A percentile compares a stretch with the other conserved stretches of the same genome.
Evolutionary conservation across 2,329 filamentous ascomycete genomes (phyloP).

Genomic region (Samsoniella hepiali): DNA sequence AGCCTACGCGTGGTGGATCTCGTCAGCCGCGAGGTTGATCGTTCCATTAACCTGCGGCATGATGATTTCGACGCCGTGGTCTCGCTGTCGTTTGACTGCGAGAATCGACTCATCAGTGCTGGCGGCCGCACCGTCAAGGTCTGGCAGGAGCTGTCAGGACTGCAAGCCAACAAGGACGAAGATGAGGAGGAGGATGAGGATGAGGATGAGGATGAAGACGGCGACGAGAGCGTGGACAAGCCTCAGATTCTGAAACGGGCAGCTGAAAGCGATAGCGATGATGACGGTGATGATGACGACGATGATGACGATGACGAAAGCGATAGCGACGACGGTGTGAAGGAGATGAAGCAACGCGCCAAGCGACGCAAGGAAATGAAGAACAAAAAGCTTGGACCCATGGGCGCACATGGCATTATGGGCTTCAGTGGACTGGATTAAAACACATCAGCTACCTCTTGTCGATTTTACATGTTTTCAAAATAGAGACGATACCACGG

Average conservation of each 20-base stretch:
- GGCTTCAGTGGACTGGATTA: conserved; percentile 48
- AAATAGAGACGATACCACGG: conserved; percentile 14
- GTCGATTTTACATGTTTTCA: background rate
- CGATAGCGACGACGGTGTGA: conserved; percentile 30
- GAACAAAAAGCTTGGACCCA: conserved; percentile 43
- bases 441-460: background rate
- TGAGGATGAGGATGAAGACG: conserved; percentile 41
- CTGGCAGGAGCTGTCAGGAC: conserved; percentile 76
- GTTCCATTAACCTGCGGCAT: conserved; percentile 60
- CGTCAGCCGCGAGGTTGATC: conserved; percentile 67
- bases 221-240: conserved; percentile 29
- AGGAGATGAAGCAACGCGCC: conserved; percentile 43
- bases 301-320: conserved; percentile 38
- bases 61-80: conserved; percentile 86
- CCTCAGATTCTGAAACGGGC: conserved; percentile 44
- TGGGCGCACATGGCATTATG: conserved; percentile 50
- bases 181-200: conserved; percentile 50
- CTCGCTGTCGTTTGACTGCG: conserved; percentile 77
- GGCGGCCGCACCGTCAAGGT: conserved; percentile 85
- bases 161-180: conserved; percentile 42
- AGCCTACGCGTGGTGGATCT: conserved; percentile 74
- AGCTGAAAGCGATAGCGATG: conserved; percentile 47
- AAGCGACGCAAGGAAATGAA: conserved; percentile 44
- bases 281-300: conserved; percentile 39
- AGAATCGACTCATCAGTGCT: conserved; percentile 82